phyloP scores from a whole-genome alignment of 2,329 filamentous ascomycete species.

The Penicillium sp. region DNA sequence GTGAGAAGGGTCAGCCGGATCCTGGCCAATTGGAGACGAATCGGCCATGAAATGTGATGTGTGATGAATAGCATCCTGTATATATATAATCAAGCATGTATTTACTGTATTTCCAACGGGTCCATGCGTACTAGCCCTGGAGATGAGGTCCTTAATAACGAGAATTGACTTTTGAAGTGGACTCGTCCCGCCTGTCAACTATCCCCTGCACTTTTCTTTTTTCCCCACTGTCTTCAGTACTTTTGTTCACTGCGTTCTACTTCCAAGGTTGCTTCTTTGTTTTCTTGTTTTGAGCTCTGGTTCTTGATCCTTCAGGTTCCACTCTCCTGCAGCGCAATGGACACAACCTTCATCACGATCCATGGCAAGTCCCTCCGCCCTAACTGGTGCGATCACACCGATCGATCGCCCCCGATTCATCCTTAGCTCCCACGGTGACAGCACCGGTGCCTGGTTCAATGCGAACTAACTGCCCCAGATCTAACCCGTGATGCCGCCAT shows the following conservation, averaged over 20 bases:
- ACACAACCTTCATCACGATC: constrained; percentile 89
- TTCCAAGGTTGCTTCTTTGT: no score
- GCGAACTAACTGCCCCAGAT: constrained; percentile 53
- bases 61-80: constrained; percentile 6
- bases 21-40: constrained; percentile 58
- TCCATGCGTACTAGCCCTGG: no score
- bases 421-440: no score
- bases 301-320: constrained; percentile 8
- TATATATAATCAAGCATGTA: background rate
- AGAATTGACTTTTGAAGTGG: background rate
- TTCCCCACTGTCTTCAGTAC: background rate
- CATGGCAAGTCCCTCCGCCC: constrained; percentile 63
- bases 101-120: no score
- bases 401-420: background rate
- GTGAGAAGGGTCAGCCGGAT: constrained; percentile 49
- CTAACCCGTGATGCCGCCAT: constrained; percentile 74
- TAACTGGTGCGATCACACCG: constrained; percentile 9
- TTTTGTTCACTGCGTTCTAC: no score
- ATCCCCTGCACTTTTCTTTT: background rate
- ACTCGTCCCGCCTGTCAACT: background rate
- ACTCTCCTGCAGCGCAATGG: constrained; percentile 54
- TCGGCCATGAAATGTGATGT: constrained; percentile 19
- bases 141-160: no score
- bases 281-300: background rate
- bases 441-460: no score